Base-by-base conservation (phyloP, 1,284 basidiomycete species). In the Puccinia coronata region DNA sequence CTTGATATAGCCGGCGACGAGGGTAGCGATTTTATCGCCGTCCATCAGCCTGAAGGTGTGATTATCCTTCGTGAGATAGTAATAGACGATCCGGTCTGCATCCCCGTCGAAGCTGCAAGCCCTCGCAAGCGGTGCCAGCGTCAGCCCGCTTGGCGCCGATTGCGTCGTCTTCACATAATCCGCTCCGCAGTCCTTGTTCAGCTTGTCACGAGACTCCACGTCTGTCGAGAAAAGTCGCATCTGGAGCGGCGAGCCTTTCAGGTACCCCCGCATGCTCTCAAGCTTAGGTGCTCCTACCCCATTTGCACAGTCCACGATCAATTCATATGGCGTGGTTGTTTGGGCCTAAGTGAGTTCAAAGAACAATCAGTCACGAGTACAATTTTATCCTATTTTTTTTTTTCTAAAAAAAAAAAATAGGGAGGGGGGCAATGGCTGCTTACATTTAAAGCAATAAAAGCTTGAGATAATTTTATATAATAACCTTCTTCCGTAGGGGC, bases 81-180 rank as follows among this genome's bases (percentile, higher is more conserved):
- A 99, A 86, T 95, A 98, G 83, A 99, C 95, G 84, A 99, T 89
- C 47, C 97, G 92, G 88, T 99, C 97, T 0, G 97, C 97, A 87
- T 99, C 97, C 59, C 97, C 97, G 84, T 99, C 97, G 78, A 97
- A 90, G 85, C 94, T 96, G 87, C 95, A 97, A 11, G 91, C 95
- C 61, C 95, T 90, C 84, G 95, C 90, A 31, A 92, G 91, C 0
- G 86, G 71, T 90, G 89, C 82, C 95, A 98, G 57, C 91, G 88
- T 83, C 83, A 96, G 87, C 12, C 91, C 91, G 34, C 92, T 92
- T 5, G 95, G 96, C 1, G 94, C 87, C 82, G 89, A 91, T 87
- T 98, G 95, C 67, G 89, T 89, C 4, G 96, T 98, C 89, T 99
- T 99, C 84, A 99, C 97, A 85, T 90, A 99, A 87, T 99, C 97